Base-by-base conservation (phyloP, 2,329 filamentous ascomycete genomes). In the Pestalotiopsis sp. region DNA sequence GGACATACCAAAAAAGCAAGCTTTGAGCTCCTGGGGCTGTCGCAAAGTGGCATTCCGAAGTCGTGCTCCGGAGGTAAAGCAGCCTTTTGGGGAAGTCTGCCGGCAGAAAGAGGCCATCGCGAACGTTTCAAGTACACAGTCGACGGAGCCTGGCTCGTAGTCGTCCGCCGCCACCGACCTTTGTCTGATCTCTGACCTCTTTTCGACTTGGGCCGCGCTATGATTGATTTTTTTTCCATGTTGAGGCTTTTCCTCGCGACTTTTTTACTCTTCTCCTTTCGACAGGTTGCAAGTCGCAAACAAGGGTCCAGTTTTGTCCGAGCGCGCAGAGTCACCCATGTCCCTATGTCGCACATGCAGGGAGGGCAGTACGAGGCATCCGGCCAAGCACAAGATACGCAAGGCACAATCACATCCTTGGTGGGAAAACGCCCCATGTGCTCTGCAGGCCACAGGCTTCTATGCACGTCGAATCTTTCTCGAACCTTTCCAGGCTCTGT, bases 391-490 rank as follows among this genome's bases (percentile, higher is more conserved):
- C 17, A 17, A 10, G 17, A 17, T 20, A 52, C 44, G 44, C 44
- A 52, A 52, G 44, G 44, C 44, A 52, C 44, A 17, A 52, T 17
- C 13, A 40, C 20, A 38, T 38, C 56, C 17, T 17, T 58, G 26
- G 20, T 58, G 20, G 22, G 56, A 22, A 22, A 22, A n/a, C 38
- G 24, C 20, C 58, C 58, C 30, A 39, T 39, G 30, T 35, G n/a
- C 30, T 61, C 24, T 35, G 56, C 14, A 17, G 44, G 44, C 44
- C 24, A 30, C 58, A 61, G 38, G 58, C 58, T 61, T 52, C 40
- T 52, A 35, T 63, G 60, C 55, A 59, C 64, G 13, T 66, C 52
- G 64, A 66, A 66, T 7, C 22, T 66, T 66, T 66, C 64, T 66
- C 64, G 64, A 66, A 66, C 64, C 20, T 59, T 59, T 40, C 17